Evolutionary conservation across 768 basidiomycete species (phyloP), one percentile per base, ranked within the genome.

Genomic region (Leccinum uliginosum): DNA sequence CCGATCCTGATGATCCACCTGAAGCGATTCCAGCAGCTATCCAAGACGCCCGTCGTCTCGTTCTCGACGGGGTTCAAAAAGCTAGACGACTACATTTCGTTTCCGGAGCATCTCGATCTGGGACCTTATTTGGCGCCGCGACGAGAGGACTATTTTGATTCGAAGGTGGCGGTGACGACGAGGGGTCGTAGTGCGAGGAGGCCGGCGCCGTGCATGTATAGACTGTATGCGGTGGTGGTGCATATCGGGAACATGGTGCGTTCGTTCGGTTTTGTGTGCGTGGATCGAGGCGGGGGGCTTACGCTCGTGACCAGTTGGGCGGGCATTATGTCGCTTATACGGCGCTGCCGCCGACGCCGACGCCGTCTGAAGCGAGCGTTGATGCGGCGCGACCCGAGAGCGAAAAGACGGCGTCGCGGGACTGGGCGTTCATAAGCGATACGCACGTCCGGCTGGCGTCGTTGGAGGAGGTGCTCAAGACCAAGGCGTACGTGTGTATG

Each of bases 341-440:
- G 7, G 89, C 90, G 2, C 79, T 91, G 21, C 88, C 86, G 24
- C 72, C 73, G 43, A 35, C 73, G 55, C 59, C 35, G 35, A 9
- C 68, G 4, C 58, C 68, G 4, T 35, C 58, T 26, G 62, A 68
- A 4, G 38, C 48, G 0, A 45, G 3, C n/a, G 10, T 11, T 45
- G 64, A 65, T 17, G 32, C 23, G 6, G 35, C 17, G 3, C 57
- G 23, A 2, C 21, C 60, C 6, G 60, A 58, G 35, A 45, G 50
- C 29, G 63, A 62, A 40, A 67, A 59, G 34, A 19, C 59, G 24
- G 29, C 51, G 3, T 30, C 59, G 24, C 55, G 93, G 44, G 83
- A 89, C 59, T 98, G 95, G 95, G 91, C 90, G 47, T 95, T 89
- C 69, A 86, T 96, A 71, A 94, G 92, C 63, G 95, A 98, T 67